These are phyloP conservation scores for Rubus idaeus DNA, from an alignment of 306 rosid genomes.

Conservation along the genomic window DNA sequence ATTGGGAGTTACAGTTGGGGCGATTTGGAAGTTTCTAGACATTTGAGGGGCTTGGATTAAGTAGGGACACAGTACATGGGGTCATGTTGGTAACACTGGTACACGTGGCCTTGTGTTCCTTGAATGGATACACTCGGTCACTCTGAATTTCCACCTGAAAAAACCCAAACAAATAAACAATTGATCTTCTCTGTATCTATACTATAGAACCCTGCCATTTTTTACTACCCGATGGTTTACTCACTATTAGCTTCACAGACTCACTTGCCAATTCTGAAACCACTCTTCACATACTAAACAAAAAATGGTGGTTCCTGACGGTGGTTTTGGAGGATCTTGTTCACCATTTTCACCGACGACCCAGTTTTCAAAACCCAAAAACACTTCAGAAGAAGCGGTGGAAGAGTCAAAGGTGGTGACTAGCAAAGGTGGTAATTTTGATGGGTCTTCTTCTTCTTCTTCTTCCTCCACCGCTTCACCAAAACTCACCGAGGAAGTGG, in stretches of 20 bases:
- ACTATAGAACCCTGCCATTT: background rate
- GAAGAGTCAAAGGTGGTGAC: background rate
- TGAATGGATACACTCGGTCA: no score
- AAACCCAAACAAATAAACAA: background rate
- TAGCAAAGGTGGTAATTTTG: conserved; percentile 27
- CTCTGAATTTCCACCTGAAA: background rate
- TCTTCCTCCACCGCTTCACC: conserved; percentile 13
- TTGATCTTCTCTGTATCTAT: background rate
- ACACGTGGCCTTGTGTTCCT: conserved; percentile 43
- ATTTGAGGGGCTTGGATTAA: background rate
- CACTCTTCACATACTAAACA: background rate
- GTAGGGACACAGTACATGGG: background rate
- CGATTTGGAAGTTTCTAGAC: background rate
- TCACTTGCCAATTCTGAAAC: background rate
- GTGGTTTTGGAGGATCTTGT: conserved; percentile 16
- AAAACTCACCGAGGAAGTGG: background rate
- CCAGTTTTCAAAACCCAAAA: conserved; percentile 11
- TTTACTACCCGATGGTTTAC: background rate
- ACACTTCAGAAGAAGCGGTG: background rate
- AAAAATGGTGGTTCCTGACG: conserved; percentile 33
- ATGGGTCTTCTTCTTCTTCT: conserved; percentile 20
- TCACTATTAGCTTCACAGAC: background rate
- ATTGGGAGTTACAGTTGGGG: background rate
- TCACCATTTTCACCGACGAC: conserved; percentile 1
- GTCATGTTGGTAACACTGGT: conserved; percentile 19